phyloP scores from a whole-genome alignment of 2,329 filamentous ascomycete genomes.

The Fusarium stilboides region DNA sequence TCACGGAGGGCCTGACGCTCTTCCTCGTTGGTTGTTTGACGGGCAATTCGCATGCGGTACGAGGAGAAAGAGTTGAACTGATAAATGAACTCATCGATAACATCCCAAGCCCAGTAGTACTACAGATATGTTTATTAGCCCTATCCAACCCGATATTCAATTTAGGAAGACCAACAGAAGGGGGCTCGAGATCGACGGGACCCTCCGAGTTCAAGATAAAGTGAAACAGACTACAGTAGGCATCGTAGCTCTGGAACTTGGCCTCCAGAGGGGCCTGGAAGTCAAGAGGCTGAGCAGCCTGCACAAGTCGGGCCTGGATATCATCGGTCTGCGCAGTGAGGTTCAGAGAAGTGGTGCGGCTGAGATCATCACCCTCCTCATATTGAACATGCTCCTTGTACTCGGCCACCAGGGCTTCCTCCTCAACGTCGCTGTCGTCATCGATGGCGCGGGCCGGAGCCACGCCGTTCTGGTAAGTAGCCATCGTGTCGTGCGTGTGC shows the following conservation, averaged over 20 bases:
- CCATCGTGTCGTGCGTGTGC: constrained; percentile 62
- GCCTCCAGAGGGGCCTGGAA: constrained; percentile 96
- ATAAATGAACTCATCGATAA: constrained; percentile 99
- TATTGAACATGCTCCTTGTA: constrained; percentile 97
- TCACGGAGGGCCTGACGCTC: constrained; percentile 92
- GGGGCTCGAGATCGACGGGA: constrained; percentile 96
- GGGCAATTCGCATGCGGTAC: constrained; percentile 92
- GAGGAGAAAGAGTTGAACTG: constrained; percentile 99
- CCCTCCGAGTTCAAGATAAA: constrained; percentile 99
- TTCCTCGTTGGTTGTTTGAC: constrained; percentile 87
- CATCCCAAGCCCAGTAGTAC: constrained; percentile 99
- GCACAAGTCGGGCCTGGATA: constrained; percentile 91
- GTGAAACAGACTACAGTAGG: constrained; percentile 99
- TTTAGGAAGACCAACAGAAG: constrained; percentile 78
- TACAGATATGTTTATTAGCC: constrained; percentile 58
- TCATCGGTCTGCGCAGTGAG: constrained; percentile 86
- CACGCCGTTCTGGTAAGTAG: constrained; percentile 73
- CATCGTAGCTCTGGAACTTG: constrained; percentile 99
- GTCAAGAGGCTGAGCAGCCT: constrained; percentile 94
- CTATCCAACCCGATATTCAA: constrained; percentile 19
- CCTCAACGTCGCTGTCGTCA: constrained; percentile 94
- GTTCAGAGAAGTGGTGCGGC: constrained; percentile 78
- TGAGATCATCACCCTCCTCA: constrained; percentile 86
- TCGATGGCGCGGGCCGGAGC: constrained; percentile 73
- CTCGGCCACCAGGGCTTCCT: constrained; percentile 95